These are phyloP conservation scores for Fragaria nilgerrensis DNA, from an alignment of 306 rosid species.

Conservation along the genomic window DNA sequence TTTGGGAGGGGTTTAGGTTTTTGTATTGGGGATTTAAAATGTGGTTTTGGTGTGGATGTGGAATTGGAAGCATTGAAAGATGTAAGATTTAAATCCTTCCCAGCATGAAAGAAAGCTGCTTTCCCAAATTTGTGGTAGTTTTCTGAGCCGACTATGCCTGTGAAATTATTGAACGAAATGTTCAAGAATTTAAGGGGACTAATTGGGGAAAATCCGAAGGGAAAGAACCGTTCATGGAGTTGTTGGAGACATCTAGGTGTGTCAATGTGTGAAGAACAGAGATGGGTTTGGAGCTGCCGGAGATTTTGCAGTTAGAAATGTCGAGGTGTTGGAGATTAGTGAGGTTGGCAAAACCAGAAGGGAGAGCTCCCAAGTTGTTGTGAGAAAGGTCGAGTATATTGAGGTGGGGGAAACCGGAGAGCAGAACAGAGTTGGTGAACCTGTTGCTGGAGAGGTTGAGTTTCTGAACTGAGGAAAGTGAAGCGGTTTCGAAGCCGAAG, in stretches of 20 bases:
- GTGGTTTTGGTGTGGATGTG: slow-evolving; percentile 22
- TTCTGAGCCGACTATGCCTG: slow-evolving; percentile 11
- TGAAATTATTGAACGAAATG: slow-evolving; percentile 66
- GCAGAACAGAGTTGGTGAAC: slow-evolving; percentile 57
- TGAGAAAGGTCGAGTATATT: slow-evolving; percentile 60
- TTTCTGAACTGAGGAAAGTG: slow-evolving; percentile 44
- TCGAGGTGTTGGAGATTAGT: slow-evolving; percentile 44
- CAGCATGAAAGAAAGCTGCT: slow-evolving; percentile 60
- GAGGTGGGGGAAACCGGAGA: slow-evolving; percentile 53
- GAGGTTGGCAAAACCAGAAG: slow-evolving; percentile 54
- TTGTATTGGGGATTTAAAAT: not conserved
- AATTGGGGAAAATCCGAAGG: slow-evolving; percentile 78
- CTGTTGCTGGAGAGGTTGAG: slow-evolving; percentile 78
- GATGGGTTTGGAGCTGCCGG: slow-evolving; percentile 53
- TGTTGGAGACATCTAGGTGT: slow-evolving; percentile 63
- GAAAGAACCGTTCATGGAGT: slow-evolving; percentile 65
- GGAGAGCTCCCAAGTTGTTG: slow-evolving; percentile 47
- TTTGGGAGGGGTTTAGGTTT: slow-evolving; percentile 13
- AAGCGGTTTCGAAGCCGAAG: slow-evolving; percentile 36
- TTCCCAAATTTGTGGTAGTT: slow-evolving; percentile 46
- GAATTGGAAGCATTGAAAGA: slow-evolving; percentile 30
- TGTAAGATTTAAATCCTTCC: slow-evolving; percentile 36
- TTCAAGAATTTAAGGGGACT: slow-evolving; percentile 47
- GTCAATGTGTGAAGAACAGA: slow-evolving; percentile 47
- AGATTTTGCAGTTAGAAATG: slow-evolving; percentile 63